Evolutionary conservation across 176 grass and related monocot genomes (phyloP).

Genomic region (Avena eriantha): DNA sequence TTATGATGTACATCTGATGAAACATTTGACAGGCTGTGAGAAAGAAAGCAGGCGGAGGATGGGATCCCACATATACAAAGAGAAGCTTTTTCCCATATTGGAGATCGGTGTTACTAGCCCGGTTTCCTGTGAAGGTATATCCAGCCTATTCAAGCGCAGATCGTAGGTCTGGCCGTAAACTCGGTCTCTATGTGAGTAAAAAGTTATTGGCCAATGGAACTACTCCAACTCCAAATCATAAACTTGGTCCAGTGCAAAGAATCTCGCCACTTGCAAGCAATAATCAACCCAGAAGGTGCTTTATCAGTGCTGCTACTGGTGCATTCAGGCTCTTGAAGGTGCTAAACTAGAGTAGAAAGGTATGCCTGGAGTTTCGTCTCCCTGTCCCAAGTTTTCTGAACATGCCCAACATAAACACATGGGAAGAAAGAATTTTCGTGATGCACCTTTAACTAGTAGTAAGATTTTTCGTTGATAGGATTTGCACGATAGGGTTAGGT

Average conservation of each 20-base stretch:
- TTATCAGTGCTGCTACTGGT: constrained; percentile 31
- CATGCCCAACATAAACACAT: neutral
- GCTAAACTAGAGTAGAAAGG: constrained; percentile 26
- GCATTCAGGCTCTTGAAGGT: constrained; percentile 34
- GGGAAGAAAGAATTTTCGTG: neutral
- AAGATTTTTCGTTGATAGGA: neutral
- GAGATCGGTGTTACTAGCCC: constrained; percentile 5
- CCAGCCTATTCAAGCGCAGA: constrained; percentile 28
- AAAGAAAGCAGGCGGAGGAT: neutral
- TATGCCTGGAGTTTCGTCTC: constrained; percentile 13
- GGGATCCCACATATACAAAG: constrained; percentile 24
- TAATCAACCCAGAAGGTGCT: constrained; percentile 25
- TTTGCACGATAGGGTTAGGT: neutral
- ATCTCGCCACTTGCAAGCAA: neutral
- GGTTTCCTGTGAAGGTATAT: constrained; percentile 12
- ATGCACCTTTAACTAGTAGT: neutral
- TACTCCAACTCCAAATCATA: constrained; percentile 14
- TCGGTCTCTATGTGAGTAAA: neutral
- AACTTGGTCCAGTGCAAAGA: neutral
- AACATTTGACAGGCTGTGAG: constrained; percentile 8
- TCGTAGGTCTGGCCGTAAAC: constrained; percentile 1
- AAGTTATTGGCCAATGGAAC: neutral
- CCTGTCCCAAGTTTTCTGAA: neutral
- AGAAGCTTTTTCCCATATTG: neutral
- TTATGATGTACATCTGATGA: neutral